Evolutionary conservation across 208 protist genomes (phyloP), one percentile per base, ranked within the genome.

Genomic region (Crithidia brevicula): DNA sequence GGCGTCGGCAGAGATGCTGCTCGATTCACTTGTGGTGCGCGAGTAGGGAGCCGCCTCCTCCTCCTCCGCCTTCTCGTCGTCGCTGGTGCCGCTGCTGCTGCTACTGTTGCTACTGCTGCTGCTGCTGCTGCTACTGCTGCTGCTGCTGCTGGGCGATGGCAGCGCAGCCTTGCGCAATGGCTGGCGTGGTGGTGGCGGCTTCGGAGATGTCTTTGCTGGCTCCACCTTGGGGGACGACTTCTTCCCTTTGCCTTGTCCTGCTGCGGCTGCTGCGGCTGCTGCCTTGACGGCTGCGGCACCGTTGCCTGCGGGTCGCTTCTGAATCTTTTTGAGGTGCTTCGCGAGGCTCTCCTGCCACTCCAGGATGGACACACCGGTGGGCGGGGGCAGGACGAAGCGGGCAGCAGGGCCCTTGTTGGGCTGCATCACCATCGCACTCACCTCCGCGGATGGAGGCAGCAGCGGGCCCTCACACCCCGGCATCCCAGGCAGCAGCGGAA

Each of bases 381-480:
- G 81, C 33, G 81, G 81, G 2, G 81, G 81, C 30, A 86, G 65
- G 16, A 71, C 31, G 40, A 86, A 86, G 52, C 70, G 76, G 11
- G 57, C 20, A 16, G 22, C 38, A 3, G 69, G 61, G 1, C 62
- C 61, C n/a, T 54, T 47, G 49, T 22, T 53, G 13, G 67, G 65
- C 36, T 67, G 70, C 65, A 75, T 34, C 46, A 66, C 58, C 50
- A 77, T 72, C 28, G 34, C 42, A 9, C 34, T 28, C 18, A 40
- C 16, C 15, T 67, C 62, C 20, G 51, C 15, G 9, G 45, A 42
- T 11, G 72, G 61, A 0, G 81, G 72, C 18, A 86, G 57, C 58
- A 86, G 82, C 1, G 81, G 81, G 2, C 81, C 81, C 46, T 82
- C 75, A 50, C 74, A 78, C 28, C 81, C 77, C 0, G 81, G 81